These are phyloP conservation scores for Thielaviopsis populi DNA, from an alignment of 2,329 filamentous ascomycete genomes.

Conservation along the genomic window DNA sequence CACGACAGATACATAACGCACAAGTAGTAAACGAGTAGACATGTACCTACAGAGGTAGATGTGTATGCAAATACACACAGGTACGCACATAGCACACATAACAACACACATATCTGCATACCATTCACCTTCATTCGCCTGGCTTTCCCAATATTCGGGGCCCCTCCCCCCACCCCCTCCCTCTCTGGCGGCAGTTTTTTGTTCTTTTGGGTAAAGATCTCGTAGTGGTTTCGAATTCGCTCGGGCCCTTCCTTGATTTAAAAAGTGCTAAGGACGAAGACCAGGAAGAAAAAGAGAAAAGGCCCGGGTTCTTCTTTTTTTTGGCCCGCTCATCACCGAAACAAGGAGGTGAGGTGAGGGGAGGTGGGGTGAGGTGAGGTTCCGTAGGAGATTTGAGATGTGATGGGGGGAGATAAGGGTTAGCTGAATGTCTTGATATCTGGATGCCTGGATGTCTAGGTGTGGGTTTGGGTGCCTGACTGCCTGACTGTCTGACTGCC, in stretches of 20 bases:
- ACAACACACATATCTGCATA: no score
- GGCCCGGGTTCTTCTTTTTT: background rate
- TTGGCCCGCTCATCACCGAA: background rate
- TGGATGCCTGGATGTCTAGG: background rate
- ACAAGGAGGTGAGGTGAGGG: background rate
- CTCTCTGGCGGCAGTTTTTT: background rate
- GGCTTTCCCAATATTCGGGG: no score
- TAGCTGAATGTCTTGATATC: background rate
- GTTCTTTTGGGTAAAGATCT: conserved; percentile 4
- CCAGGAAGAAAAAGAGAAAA: background rate
- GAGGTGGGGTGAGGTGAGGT: background rate
- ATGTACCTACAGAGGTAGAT: no score
- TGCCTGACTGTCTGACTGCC: background rate
- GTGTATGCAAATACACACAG: no score
- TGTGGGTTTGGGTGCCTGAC: background rate
- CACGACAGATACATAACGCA: no score
- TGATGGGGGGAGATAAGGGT: background rate
- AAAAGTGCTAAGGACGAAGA: background rate
- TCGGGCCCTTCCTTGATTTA: background rate
- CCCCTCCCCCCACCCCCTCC: background rate
- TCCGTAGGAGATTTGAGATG: background rate
- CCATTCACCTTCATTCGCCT: no score
- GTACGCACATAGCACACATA: no score
- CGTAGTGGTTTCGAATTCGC: conserved; percentile 6
- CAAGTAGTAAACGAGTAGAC: no score